Percentiles rank a stretch among this genome's conserved stretches.
Conservation (phyloP, 2,329 filamentous ascomycete species). For the Periconia digitata region DNA sequence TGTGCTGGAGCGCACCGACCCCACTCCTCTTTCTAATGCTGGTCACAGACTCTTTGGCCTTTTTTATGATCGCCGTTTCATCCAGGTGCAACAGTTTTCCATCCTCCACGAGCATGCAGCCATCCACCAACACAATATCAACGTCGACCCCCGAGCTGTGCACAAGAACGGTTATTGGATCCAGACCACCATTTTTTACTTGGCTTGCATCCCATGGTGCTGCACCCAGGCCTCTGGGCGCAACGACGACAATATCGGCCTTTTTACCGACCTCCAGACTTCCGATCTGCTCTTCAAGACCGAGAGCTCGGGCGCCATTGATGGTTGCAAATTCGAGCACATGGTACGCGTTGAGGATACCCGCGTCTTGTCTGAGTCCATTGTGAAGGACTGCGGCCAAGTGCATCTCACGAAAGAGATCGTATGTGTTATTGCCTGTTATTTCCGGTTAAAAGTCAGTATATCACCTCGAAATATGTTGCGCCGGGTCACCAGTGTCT, state of each 20-base stretch:
- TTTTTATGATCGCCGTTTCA: slow-evolving; percentile 9
- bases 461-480: too few species aligned
- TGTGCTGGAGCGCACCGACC: slow-evolving; percentile 31
- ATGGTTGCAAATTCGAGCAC: slow-evolving; percentile 27
- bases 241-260: slow-evolving; percentile 44
- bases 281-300: slow-evolving; percentile 42
- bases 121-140: slow-evolving; percentile 22
- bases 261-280: slow-evolving; percentile 47
- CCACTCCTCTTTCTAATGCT: slow-evolving; percentile 18
- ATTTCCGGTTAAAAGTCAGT: too few species aligned
- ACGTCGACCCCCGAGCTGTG: slow-evolving; percentile 18
- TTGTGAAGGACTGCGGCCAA: slow-evolving; percentile 22
- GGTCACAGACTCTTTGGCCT: slow-evolving; percentile 12
- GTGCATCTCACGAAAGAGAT: slow-evolving; percentile 33
- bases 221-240: slow-evolving; percentile 34
- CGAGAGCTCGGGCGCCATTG: slow-evolving; percentile 26
- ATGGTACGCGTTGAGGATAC: slow-evolving; percentile 18
- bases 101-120: slow-evolving; percentile 13
- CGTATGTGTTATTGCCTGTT: slow-evolving; percentile 35
- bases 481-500: too few species aligned
- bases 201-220: slow-evolving; percentile 44
- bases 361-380: slow-evolving; percentile 16
- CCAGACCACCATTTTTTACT: slow-evolving; percentile 30
- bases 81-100: slow-evolving; percentile 15
- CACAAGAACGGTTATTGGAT: slow-evolving; percentile 39